A percentile compares a stretch with the other conserved stretches of the same genome.
Conservation (phyloP, 2,329 filamentous ascomycete species). For the Neofusicoccum cordaticola region DNA sequence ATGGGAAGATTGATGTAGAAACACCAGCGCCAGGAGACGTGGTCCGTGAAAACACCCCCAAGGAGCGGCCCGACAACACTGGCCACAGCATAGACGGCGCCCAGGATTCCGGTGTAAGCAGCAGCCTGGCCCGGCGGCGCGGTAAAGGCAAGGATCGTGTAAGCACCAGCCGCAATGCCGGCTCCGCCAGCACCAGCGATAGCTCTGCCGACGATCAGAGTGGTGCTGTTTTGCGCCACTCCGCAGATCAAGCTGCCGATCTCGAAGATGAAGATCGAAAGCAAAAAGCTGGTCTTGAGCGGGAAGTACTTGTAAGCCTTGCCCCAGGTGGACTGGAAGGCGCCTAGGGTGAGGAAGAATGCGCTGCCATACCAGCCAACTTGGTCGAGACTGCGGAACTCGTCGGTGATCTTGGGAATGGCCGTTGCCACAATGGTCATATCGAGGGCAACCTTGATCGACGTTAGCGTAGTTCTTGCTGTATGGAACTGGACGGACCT, state of each 20-base stretch:
- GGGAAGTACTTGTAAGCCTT: slow-evolving; percentile 47
- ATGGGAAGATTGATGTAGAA: slow-evolving; percentile 49
- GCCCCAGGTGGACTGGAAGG: slow-evolving; percentile 47
- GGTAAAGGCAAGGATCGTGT: slow-evolving; percentile 44
- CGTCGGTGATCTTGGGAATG: slow-evolving; percentile 30
- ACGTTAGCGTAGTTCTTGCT: no score
- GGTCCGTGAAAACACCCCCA: slow-evolving; percentile 43
- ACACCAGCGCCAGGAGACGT: slow-evolving; percentile 42
- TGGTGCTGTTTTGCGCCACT: slow-evolving; percentile 34
- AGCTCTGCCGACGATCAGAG: slow-evolving; percentile 42
- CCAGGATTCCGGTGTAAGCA: slow-evolving; percentile 36
- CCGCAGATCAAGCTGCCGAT: slow-evolving; percentile 56
- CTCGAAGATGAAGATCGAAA: slow-evolving; percentile 48
- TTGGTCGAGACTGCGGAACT: slow-evolving; percentile 25
- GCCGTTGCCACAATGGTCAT: slow-evolving; percentile 31
- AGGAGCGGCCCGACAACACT: slow-evolving; percentile 41
- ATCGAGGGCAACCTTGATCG: slow-evolving; percentile 15
- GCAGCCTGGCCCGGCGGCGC: slow-evolving; percentile 42
- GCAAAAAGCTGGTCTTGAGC: slow-evolving; percentile 37
- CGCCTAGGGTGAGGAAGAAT: slow-evolving; percentile 44
- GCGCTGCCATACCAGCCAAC: slow-evolving; percentile 30
- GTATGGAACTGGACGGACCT: slow-evolving; percentile 1
- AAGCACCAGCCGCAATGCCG: slow-evolving; percentile 37
- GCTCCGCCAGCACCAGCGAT: slow-evolving; percentile 42
- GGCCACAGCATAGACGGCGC: slow-evolving; percentile 35